phyloP scores from a whole-genome alignment of 768 basidiomycete species.

The Mycena latifolia region DNA sequence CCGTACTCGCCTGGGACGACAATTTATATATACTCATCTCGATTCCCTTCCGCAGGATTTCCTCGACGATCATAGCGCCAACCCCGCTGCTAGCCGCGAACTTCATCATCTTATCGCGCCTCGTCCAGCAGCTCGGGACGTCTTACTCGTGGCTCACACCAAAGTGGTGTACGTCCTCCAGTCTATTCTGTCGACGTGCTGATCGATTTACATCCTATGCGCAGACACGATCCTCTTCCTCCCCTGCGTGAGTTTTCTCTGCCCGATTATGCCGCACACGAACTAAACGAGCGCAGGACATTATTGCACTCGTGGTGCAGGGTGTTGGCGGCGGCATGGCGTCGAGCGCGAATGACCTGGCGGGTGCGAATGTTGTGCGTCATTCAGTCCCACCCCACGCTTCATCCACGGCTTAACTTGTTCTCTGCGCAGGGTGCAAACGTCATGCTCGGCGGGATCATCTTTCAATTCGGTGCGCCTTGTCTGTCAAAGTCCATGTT shows the following conservation, averaged over 20 bases:
- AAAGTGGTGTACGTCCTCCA: slow-evolving; percentile 49
- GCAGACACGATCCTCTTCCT: slow-evolving; percentile 54
- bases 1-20: background rate
- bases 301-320: slow-evolving; percentile 19
- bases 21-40: background rate
- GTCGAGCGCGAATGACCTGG: slow-evolving; percentile 11
- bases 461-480: slow-evolving; percentile 63
- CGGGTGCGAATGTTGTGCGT: slow-evolving; percentile 3
- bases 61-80: slow-evolving; percentile 63
- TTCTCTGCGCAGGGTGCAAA: background rate
- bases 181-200: slow-evolving; percentile 12
- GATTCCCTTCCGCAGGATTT: slow-evolving; percentile 45
- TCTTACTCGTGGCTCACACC: slow-evolving; percentile 63
- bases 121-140: slow-evolving; percentile 57
- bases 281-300: background rate
- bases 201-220: slow-evolving; percentile 13
- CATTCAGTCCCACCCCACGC: background rate
- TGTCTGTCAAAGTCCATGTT: background rate
- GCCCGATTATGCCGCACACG: too few species aligned
- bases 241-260: slow-evolving; percentile 42
- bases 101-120: slow-evolving; percentile 63
- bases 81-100: slow-evolving; percentile 69
- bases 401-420: background rate
- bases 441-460: slow-evolving; percentile 72
- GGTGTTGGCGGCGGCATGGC: slow-evolving; percentile 27